Evolutionary conservation across 225 moss, liverwort and hornwort genomes (phyloP), one percentile per base, ranked within the genome.

Genomic region (Antitrichia curtipendula): DNA sequence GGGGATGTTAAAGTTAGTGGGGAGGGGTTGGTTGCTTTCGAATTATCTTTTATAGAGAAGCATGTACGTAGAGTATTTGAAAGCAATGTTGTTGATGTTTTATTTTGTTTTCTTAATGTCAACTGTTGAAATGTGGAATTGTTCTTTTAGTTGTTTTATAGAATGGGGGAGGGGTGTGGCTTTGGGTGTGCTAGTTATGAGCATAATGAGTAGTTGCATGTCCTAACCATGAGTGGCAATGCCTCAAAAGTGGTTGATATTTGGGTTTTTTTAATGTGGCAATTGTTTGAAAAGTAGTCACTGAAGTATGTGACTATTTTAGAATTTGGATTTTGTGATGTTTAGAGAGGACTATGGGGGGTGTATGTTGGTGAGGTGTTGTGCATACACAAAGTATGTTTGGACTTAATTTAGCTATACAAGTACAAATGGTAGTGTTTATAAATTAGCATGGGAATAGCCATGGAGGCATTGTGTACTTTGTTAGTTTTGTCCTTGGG

Each of bases 161-260:
- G n/a, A 36, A 16, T 4, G 7, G 5, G 5, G 6, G 13, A 4
- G 14, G 8, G 5, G 4, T 24, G 9, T 0, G 9, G 0, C 0
- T 40, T 7, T 0, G 1, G 0, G 4, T 23, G 40, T 13, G 1
- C 38, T 1, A 40, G 4, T 3, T 69, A 4, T 40, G 25, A 69
- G 24, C 15, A 69, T 1, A 4, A 69, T 41, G 25, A 70, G 5
- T 40, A 8, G 25, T 41, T 5, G 8, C 24, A 23, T 5, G 4
- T 69, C 8, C 20, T 8, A 69, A 40, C 24, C 14, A 41, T 41
- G 5, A 41, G 25, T 70, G 9, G 6, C 27, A 27, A 43, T 43
- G 71, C 9, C 71, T 71, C 27, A 2, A 20, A 68, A 68, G 38
- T 68, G 12, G 12, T 40, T 40, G 69, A 7, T 24, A 69, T 40